Evolutionary conservation across 257 asterid genomes (phyloP), one percentile per base, ranked within the genome.

Genomic region (Echites panduratus): DNA sequence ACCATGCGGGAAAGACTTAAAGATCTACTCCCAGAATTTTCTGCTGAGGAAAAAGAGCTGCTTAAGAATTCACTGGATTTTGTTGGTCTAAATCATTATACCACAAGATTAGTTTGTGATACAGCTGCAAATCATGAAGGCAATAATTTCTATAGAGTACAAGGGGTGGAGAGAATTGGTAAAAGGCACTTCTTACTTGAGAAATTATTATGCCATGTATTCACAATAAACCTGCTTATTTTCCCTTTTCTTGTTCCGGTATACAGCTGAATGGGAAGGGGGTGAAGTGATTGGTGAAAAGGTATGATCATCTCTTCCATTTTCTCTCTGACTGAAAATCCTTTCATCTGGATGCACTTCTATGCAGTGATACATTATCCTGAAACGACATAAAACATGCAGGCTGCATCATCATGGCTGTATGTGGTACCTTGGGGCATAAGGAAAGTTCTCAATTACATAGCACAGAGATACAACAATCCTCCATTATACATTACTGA

Each of bases 371-470:
- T n/a, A 66, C 35, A 26, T 0, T 50, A 41, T 2, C 57, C 68
- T 70, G 69, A 67, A 32, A 71, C 64, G 63, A 63, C 66, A 71
- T 73, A 61, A 44, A 68, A 70, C 61, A n/a, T 73, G 77, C 79
- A 84, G 88, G 89, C 86, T 45, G 90, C 86, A 29, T 86, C 88
- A 4, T 47, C 84, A 19, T 84, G 90, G 88, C 87, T 86, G 57
- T 82, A 82, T 74, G 57, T 80, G 72, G 87, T 84, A 78, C 90
- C 88, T 66, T 84, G 88, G 88, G 90, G 90, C 67, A 76, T 86
- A 54, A 13, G 78, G 81, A 82, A 80, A 77, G 68, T 81, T 80
- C 85, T 86, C 29, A 82, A 82, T 75, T 76, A 80, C 72, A 79
- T 86, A 40, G 76, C 87, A 12, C 32, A 27, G 53, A 82, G 82